Evolutionary conservation across 139 green algal genomes (phyloP).

Genomic region (Deuterostichococcus epilithicus): DNA sequence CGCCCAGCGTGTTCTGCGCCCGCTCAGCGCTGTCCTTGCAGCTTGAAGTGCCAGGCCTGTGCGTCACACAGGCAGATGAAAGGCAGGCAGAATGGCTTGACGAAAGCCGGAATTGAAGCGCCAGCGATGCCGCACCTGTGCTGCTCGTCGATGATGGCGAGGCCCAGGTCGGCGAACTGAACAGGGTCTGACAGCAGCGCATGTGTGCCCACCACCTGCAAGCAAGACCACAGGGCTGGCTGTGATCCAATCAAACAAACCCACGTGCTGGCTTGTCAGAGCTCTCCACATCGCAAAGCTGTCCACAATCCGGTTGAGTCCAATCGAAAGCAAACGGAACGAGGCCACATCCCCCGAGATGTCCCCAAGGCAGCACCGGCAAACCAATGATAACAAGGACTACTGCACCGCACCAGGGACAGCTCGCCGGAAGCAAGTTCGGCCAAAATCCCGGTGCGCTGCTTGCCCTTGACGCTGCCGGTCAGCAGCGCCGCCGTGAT

Average conservation of each 20-base stretch:
- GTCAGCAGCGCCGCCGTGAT: constrained; percentile 37
- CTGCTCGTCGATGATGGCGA: constrained; percentile 94
- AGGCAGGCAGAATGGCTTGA: constrained; percentile 6
- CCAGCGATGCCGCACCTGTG: constrained; percentile 83
- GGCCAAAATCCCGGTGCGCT: constrained; percentile 12
- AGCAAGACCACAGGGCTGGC: no score
- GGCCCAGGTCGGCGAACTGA: constrained; percentile 68
- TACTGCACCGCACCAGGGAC: constrained; percentile 7
- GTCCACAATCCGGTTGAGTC: no score
- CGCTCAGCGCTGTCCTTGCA: no score
- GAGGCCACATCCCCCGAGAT: constrained; percentile 4
- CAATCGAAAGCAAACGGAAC: no score
- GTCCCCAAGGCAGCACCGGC: neutral
- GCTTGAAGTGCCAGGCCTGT: no score
- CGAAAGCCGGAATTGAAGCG: no score
- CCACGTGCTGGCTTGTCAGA: no score
- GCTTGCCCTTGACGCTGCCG: constrained; percentile 26
- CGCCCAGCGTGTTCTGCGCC: no score
- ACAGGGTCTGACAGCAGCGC: constrained; percentile 57
- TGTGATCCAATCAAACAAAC: no score
- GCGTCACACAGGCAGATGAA: no score
- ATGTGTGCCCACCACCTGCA: constrained; percentile 80
- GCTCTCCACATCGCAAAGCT: no score
- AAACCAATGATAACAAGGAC: neutral
- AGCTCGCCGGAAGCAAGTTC: constrained; percentile 9